phyloP scores from a whole-genome alignment of 306 rosid species.

The Begonia peltatifolia region DNA sequence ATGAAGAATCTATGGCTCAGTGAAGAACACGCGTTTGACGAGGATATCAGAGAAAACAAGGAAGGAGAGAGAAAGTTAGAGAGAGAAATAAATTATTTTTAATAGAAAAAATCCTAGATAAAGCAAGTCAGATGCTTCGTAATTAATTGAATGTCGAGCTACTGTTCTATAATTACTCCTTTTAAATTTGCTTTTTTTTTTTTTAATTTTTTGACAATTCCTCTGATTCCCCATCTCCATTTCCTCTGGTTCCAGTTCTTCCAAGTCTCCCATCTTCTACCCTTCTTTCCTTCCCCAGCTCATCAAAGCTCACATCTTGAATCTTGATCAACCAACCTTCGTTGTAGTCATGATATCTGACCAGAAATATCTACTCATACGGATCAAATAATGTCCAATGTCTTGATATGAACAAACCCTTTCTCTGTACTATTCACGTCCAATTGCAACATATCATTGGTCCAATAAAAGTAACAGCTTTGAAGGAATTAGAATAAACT shows the following conservation, averaged over 20 bases:
- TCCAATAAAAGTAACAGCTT: no score
- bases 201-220: no score
- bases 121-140: not conserved
- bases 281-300: not conserved
- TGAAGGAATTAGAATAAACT: no score
- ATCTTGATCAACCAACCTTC: no score
- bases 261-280: not conserved
- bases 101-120: not conserved
- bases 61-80: conserved; percentile 2
- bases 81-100: not conserved
- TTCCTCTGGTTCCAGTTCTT: not conserved
- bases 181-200: no score
- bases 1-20: conserved; percentile 33
- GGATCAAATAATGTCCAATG: no score
- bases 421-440: no score
- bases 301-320: no score
- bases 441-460: no score
- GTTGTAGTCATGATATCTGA: no score
- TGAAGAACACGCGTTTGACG: conserved; percentile 34
- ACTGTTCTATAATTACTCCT: not conserved
- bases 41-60: conserved; percentile 16
- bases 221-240: not conserved
- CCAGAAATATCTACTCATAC: no score
- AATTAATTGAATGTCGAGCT: not conserved
- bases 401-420: no score